Evolutionary conservation across 306 rosid species (phyloP).

Genomic region (Arachis stenosperma): DNA sequence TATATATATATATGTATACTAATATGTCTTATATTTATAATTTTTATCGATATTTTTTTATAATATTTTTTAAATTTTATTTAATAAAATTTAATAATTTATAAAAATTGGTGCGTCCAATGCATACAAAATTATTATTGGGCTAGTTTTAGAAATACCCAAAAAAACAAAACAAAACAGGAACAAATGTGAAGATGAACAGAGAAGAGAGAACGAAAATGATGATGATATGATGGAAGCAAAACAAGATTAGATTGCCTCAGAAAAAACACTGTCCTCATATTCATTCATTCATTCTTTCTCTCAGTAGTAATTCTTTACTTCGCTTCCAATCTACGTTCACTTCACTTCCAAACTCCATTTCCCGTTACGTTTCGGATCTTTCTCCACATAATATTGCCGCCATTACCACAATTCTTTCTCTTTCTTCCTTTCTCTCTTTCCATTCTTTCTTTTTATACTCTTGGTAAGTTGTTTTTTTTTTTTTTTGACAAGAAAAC

Average conservation of each 20-base stretch:
- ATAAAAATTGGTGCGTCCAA: too few species aligned
- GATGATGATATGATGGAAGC: conserved; percentile 40
- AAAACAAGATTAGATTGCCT: conserved; percentile 15
- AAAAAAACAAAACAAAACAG: conserved; percentile 21
- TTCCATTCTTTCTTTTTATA: background rate
- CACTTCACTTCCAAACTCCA: conserved; percentile 12
- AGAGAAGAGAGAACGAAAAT: conserved; percentile 36
- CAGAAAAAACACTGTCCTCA: conserved; percentile 22
- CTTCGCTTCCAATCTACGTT: conserved; percentile 78
- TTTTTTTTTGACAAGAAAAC: too few species aligned
- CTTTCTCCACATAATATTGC: conserved; percentile 46
- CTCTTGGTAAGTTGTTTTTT: conserved; percentile 20
- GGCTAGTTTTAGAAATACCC: conserved; percentile 19
- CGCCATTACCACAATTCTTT: conserved; percentile 12
- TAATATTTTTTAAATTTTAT: too few species aligned
- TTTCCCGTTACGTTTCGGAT: conserved; percentile 62
- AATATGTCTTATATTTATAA: too few species aligned
- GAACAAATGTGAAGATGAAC: conserved; percentile 24
- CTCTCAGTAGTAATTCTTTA: conserved; percentile 44
- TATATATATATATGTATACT: too few species aligned
- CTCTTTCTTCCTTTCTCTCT: background rate
- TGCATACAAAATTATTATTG: too few species aligned
- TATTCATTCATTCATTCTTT: background rate
- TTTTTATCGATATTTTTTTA: too few species aligned
- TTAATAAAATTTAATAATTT: too few species aligned